Base-by-base conservation (phyloP, 2,329 filamentous ascomycete species). In the Sclerotinia glacialis region DNA sequence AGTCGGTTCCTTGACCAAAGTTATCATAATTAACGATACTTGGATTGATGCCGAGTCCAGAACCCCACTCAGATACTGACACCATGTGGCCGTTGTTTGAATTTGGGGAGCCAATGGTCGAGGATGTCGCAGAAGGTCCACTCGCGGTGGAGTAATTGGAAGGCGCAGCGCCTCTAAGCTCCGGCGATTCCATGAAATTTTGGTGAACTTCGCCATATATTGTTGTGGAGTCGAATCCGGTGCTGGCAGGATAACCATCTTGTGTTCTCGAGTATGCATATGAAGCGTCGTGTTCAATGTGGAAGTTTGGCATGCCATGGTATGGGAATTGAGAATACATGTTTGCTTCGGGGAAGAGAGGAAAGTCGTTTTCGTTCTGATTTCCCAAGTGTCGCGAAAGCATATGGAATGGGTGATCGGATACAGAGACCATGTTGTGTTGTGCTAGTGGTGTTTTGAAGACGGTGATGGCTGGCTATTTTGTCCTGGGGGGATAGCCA, bases 391-490 rank as follows among this genome's bases (percentile, higher is more conserved):
- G 72, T 91, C 96, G 80, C 93, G 70, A 67, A 18, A 99, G 80
- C 95, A 99, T 14, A 93, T 95, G 65, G 97, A 97, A 73, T 89
- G 90, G 70, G 97, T 86, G 78, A 96, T 98, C 0, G 91, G 90
- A 44, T 89, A 90, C 9, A 84, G 80, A 1, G 88, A 92, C 14
- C 92, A 81, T 31, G 86, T 84, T 8, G 91, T 92, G 58, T 97
- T 60, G 54, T 44, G 46, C 18, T 18, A 14, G 84, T 31, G 96
- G 14, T 62, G 9, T 28, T 83, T 0, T 93, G 93, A 0, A 72
- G 72, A 74, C 72, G 67, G 70, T 68, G 68, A 71, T 65, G 67
- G 70, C 69, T 69, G 69, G 71, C 67, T 65, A 61, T 69, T 54
- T 64, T 72, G 68, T 68, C 65, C 66, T 65, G 59, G 40, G 64